These are phyloP conservation scores for Mycena citricolor DNA, from an alignment of 1,284 basidiomycete genomes.

Conservation along the genomic window DNA sequence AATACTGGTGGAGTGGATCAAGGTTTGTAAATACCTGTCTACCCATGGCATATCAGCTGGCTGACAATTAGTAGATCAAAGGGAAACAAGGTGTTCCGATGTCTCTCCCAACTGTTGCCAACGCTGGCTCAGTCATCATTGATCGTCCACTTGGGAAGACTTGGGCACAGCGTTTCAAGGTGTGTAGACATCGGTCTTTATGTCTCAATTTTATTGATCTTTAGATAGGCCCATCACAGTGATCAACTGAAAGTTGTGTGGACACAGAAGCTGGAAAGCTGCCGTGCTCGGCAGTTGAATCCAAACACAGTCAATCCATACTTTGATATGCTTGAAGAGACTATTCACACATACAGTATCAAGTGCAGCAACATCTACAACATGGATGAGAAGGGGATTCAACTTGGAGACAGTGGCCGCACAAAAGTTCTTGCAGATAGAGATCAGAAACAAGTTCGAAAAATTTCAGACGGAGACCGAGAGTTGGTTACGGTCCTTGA, in stretches of 20 bases:
- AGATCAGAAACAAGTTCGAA: slow-evolving; percentile 20
- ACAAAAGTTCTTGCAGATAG: slow-evolving; percentile 23
- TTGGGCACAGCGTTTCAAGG: slow-evolving; percentile 23
- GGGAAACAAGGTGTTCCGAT: slow-evolving; percentile 25
- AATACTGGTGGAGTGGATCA: slow-evolving; percentile 31
- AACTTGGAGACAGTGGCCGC: slow-evolving; percentile 26
- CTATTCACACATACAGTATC: slow-evolving; percentile 27
- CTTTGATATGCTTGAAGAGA: slow-evolving; percentile 24
- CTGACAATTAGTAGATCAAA: slow-evolving; percentile 7
- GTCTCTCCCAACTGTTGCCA: slow-evolving; percentile 15
- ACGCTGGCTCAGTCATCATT: slow-evolving; percentile 25
- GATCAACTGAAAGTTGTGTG: slow-evolving; percentile 24
- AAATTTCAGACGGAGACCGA: slow-evolving; percentile 12
- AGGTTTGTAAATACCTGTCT: slow-evolving; percentile 8
- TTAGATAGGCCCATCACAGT: slow-evolving; percentile 1
- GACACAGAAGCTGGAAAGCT: slow-evolving; percentile 29
- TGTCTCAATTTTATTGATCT: slow-evolving; percentile 26
- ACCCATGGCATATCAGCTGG: neutral
- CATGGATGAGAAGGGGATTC: slow-evolving; percentile 37
- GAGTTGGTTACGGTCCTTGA: slow-evolving; percentile 36
- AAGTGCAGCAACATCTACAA: slow-evolving; percentile 31
- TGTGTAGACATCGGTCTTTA: slow-evolving; percentile 19
- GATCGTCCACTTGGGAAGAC: slow-evolving; percentile 23
- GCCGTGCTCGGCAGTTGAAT: slow-evolving; percentile 31
- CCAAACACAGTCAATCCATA: slow-evolving; percentile 24